Evolutionary conservation across 768 basidiomycete species (phyloP).

Genomic region (Strobilomyces echinocephalus): DNA sequence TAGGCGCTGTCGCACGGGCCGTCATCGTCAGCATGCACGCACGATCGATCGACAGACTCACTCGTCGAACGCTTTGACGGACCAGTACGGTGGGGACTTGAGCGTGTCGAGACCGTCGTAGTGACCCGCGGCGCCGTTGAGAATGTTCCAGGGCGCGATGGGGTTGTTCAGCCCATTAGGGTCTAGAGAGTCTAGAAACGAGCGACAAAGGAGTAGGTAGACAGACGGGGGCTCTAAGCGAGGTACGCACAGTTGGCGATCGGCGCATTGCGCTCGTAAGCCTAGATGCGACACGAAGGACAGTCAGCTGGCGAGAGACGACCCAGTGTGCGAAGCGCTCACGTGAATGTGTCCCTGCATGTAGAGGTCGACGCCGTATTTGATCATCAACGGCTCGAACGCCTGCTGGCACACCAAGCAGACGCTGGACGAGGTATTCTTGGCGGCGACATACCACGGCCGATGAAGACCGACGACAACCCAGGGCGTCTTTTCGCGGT

Average conservation of each 20-base stretch:
- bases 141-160: conserved; percentile 23
- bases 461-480: conserved; percentile 26
- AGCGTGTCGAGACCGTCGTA: conserved; percentile 25
- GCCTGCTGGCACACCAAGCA: conserved; percentile 23
- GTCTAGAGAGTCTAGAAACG: conserved; percentile 12
- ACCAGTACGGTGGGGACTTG: not conserved
- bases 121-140: conserved; percentile 27
- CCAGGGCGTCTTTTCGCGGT: conserved; percentile 26
- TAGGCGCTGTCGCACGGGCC: conserved; percentile 10
- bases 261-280: conserved; percentile 26
- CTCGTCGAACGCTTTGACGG: conserved; percentile 8
- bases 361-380: conserved; percentile 28
- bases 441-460: conserved; percentile 21
- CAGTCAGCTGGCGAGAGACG: not conserved
- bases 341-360: conserved; percentile 28
- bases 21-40: not conserved
- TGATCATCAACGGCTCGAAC: conserved; percentile 29
- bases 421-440: conserved; percentile 3
- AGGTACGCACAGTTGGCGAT: conserved; percentile 22
- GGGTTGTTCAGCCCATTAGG: conserved; percentile 25
- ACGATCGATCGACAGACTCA: conserved; percentile 1
- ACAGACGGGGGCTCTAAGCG: not conserved
- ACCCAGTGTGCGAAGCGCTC: not conserved
- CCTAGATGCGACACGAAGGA: not conserved
- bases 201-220: conserved; percentile 3